These are phyloP conservation scores for Naganishia albida DNA, from an alignment of 1,284 basidiomycete species.

Conservation along the genomic window DNA sequence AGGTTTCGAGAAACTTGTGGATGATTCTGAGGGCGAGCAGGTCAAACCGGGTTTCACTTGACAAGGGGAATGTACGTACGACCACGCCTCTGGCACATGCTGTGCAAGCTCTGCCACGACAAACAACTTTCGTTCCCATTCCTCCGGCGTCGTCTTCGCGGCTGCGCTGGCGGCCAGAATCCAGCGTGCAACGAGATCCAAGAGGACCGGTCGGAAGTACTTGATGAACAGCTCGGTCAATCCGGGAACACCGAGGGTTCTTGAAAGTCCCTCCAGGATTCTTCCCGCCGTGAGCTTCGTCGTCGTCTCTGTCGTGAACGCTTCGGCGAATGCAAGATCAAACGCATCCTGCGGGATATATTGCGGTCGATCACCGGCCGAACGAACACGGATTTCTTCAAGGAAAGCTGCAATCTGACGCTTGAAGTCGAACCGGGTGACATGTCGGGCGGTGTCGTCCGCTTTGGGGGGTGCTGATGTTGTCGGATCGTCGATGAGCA, in stretches of 20 bases:
- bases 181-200: slow-evolving; percentile 49
- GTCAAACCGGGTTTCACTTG: neutral
- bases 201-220: slow-evolving; percentile 44
- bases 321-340: slow-evolving; percentile 11
- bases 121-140: slow-evolving; percentile 42
- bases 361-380: slow-evolving; percentile 12
- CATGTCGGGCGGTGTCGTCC: neutral
- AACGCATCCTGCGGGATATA: slow-evolving; percentile 16
- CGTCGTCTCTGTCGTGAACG: neutral
- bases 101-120: slow-evolving; percentile 43
- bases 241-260: slow-evolving; percentile 26
- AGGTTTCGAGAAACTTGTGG: slow-evolving; percentile 36
- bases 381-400: slow-evolving; percentile 17
- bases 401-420: slow-evolving; percentile 14
- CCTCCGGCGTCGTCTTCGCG: slow-evolving; percentile 27
- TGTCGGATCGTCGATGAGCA: slow-evolving; percentile 15
- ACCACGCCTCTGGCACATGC: slow-evolving; percentile 46
- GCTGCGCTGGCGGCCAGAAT: slow-evolving; percentile 33
- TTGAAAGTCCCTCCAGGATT: slow-evolving; percentile 21
- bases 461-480: neutral
- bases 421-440: slow-evolving; percentile 12
- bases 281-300: neutral
- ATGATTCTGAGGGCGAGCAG: slow-evolving; percentile 35
- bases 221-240: slow-evolving; percentile 35
- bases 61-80: slow-evolving; percentile 38